Evolutionary conservation across 2,329 filamentous ascomycete species (phyloP).

Genomic region (Penicillium concentricum): DNA sequence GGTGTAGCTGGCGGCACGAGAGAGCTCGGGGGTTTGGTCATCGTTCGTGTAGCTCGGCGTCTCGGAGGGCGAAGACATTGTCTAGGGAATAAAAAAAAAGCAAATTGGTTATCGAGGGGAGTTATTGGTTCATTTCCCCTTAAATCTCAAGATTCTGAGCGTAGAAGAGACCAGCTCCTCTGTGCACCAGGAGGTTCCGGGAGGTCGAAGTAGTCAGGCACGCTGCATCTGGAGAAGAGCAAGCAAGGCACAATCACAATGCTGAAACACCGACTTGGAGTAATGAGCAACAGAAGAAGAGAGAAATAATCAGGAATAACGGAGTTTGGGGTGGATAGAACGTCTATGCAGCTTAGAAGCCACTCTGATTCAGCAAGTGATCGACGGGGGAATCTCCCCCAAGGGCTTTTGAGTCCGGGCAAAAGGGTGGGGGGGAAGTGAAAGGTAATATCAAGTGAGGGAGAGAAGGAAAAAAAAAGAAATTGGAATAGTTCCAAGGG

Average conservation of each 20-base stretch:
- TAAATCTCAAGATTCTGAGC: slow-evolving; percentile 20
- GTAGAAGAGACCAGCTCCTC: slow-evolving; percentile 45
- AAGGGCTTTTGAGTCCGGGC: not conserved
- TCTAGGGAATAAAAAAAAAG: slow-evolving; percentile 19
- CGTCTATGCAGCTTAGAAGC: slow-evolving; percentile 15
- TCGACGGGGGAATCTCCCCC: slow-evolving; percentile 14
- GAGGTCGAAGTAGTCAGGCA: slow-evolving; percentile 12
- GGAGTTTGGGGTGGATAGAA: slow-evolving; percentile 11
- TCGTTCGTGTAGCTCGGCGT: slow-evolving; percentile 22
- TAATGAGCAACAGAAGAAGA: slow-evolving; percentile 4
- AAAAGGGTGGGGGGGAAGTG: not conserved
- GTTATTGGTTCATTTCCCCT: slow-evolving; percentile 34
- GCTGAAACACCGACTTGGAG: not conserved
- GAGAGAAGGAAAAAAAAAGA: not conserved
- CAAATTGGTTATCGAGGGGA: slow-evolving; percentile 18
- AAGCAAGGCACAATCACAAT: slow-evolving; percentile 8
- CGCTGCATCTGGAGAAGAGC: slow-evolving; percentile 19
- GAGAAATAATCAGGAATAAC: slow-evolving; percentile 6
- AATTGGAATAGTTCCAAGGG: not conserved
- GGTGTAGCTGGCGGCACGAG: slow-evolving; percentile 59
- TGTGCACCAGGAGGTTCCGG: slow-evolving; percentile 31
- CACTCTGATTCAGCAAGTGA: slow-evolving; percentile 21
- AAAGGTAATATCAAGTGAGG: slow-evolving; percentile 4
- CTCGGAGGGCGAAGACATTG: slow-evolving; percentile 36
- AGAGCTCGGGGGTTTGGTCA: slow-evolving; percentile 37